Evolutionary conservation across 306 rosid genomes (phyloP), one percentile per base, ranked within the genome.

Genomic region (Lotus japonicus): DNA sequence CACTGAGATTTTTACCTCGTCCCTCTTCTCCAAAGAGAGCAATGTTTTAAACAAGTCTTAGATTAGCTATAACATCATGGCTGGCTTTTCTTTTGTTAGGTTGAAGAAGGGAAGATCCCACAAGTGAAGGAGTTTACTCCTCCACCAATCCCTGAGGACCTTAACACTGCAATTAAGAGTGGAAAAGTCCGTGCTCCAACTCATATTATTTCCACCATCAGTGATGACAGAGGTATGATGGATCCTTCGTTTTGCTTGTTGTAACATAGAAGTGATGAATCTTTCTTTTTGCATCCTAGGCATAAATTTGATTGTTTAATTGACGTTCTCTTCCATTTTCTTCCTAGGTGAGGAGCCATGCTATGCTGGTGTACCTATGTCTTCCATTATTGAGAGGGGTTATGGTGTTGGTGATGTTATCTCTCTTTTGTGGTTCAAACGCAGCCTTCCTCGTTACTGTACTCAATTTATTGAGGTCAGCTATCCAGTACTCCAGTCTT

Each of bases 181-280:
- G 97, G 97, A 64, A 91, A 91, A 83, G 96, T 91, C 70, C 92
- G 97, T 21, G 94, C 96, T 42, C 97, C 97, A 52, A 91, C 97
- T 38, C 96, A 88, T 39, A 80, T 91, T 74, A 86, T 91, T 78
- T 91, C 97, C 83, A 91, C 97, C 71, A 91, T 91, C 76, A 86
- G 94, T 67, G 97, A 91, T 72, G 97, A 91, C 61, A 88, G 97
- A 81, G 97, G 97, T 85, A 80, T 36, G 66, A 44, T 49, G 55
- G 39, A 63, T 46, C 51, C 21, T 19, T 56, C 18, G 41, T 41
- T 19, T 39, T 71, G 51, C 17, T 9, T 14, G 35, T 39, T 71
- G 51, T 28, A 13, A 17, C 51, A 8, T 55, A 13, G 57, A 36
- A 46, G 54, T 56, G 19, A 26, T 53, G 11, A 35, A 31, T 11